A percentile compares a stretch with the other conserved stretches of the same genome.
Evolutionary conservation across 1,284 basidiomycete genomes (phyloP).

Genomic region (Cystobasidium slooffiae): DNA sequence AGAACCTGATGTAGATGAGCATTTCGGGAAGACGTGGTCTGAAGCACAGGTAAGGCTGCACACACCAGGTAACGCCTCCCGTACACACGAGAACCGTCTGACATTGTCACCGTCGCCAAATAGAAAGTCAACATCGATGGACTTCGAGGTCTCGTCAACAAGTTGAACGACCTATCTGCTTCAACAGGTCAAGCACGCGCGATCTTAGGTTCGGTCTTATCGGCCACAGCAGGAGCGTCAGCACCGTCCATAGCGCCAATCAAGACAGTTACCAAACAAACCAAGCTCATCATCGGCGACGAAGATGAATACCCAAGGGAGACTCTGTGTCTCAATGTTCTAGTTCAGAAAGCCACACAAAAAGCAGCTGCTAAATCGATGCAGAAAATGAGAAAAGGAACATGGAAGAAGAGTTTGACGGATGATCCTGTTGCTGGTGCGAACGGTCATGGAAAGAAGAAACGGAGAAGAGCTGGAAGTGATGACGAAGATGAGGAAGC

Average conservation of each 20-base stretch:
- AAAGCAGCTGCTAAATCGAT: conserved; percentile 37
- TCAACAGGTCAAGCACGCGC: conserved; percentile 23
- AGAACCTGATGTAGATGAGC: conserved; percentile 12
- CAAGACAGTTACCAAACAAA: conserved; percentile 28
- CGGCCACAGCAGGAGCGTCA: conserved; percentile 37
- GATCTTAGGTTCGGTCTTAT: conserved; percentile 17
- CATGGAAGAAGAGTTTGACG: conserved; percentile 25
- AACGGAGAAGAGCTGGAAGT: conserved; percentile 12
- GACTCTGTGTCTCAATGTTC: conserved; percentile 17
- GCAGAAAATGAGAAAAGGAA: conserved; percentile 39
- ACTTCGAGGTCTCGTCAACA: not conserved
- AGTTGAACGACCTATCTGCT: conserved; percentile 23
- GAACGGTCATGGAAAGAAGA: conserved; percentile 7
- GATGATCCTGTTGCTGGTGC: not conserved
- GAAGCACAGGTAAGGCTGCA: conserved; percentile 14
- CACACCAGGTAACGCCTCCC: not conserved
- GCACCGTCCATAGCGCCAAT: conserved; percentile 34
- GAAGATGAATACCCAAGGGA: conserved; percentile 29
- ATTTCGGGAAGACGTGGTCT: conserved; percentile 29
- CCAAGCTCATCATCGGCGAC: conserved; percentile 31
- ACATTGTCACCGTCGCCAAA: not conserved
- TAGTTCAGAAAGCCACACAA: conserved; percentile 40
- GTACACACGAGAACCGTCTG: not conserved
- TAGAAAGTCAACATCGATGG: conserved; percentile 20
- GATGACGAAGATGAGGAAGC: conserved; percentile 29